Percentiles rank a stretch among this genome's conserved stretches.
These are phyloP conservation scores for Aspergillus puulaauensis DNA, from an alignment of 2,329 filamentous ascomycete genomes.

Conservation along the genomic window DNA sequence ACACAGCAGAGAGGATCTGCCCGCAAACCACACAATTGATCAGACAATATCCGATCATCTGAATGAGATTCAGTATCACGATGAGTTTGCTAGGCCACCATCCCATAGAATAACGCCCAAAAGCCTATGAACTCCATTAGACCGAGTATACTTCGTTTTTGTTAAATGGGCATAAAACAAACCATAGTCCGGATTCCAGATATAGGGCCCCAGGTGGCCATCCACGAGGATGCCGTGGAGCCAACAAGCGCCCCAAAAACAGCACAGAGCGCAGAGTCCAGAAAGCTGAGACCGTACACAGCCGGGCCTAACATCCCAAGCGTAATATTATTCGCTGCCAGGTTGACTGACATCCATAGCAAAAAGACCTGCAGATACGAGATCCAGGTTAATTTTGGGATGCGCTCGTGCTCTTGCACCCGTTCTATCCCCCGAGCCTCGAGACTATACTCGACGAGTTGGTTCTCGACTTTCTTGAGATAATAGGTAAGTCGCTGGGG, in stretches of 20 bases:
- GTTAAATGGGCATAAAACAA: conserved; percentile 9
- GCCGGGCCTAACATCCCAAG: conserved; percentile 63
- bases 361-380: conserved; percentile 57
- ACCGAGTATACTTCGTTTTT: not conserved
- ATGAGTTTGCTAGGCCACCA: conserved; percentile 66
- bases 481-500: conserved; percentile 30
- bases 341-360: conserved; percentile 63
- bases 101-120: conserved; percentile 62
- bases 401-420: conserved; percentile 55
- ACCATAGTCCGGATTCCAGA: conserved; percentile 64
- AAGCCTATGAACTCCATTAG: conserved; percentile 39
- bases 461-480: conserved; percentile 38
- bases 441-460: conserved; percentile 46
- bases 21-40: conserved; percentile 67
- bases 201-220: conserved; percentile 61
- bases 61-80: conserved; percentile 62
- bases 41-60: conserved; percentile 62
- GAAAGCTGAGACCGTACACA: conserved; percentile 58
- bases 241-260: conserved; percentile 60
- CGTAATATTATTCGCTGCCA: conserved; percentile 64
- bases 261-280: conserved; percentile 56
- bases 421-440: conserved; percentile 62
- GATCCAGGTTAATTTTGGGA: conserved; percentile 50
- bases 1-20: conserved; percentile 67
- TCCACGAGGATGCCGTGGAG: conserved; percentile 57